Conservation (phyloP, 495 filamentous ascomycete species). For the Aspergillus asperescens region DNA sequence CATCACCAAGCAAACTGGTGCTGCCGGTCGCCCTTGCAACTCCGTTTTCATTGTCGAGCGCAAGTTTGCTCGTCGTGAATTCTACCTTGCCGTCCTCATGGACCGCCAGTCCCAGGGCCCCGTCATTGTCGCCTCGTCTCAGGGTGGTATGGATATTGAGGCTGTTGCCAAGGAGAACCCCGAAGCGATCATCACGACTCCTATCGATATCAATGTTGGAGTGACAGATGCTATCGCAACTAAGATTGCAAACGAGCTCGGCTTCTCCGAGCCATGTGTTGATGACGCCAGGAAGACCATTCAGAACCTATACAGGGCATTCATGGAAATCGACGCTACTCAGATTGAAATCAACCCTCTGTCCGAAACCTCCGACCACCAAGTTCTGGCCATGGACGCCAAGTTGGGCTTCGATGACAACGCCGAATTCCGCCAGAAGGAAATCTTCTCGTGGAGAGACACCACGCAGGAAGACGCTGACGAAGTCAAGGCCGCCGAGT, state of each 20-base stretch:
- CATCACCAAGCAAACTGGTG: conserved; percentile 98
- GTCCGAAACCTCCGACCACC: conserved; percentile 92
- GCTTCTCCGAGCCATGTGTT: conserved; percentile 95
- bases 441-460: conserved; percentile 90
- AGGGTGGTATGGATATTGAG: conserved; percentile 99
- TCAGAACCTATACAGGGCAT: conserved; percentile 97
- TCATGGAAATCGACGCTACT: conserved; percentile 95
- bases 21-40: conserved; percentile 85
- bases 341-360: conserved; percentile 99
- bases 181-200: conserved; percentile 86
- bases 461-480: conserved; percentile 92
- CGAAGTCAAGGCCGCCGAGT: conserved; percentile 92
- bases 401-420: conserved; percentile 99
- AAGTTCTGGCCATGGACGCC: conserved; percentile 97
- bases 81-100: conserved; percentile 98
- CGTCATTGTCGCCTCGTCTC: conserved; percentile 94
- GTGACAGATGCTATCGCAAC: conserved; percentile 93
- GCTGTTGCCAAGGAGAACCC: conserved; percentile 96
- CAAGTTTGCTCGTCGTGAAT: conserved; percentile 98
- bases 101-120: conserved; percentile 87
- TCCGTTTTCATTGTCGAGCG: conserved; percentile 97
- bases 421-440: conserved; percentile 95
- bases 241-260: conserved; percentile 84
- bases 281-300: conserved; percentile 91
- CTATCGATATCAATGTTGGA: conserved; percentile 88